Percentiles rank a stretch among this genome's conserved stretches.
Conservation (phyloP, 257 asterid species). For the Ajuga chamaepitys region DNA sequence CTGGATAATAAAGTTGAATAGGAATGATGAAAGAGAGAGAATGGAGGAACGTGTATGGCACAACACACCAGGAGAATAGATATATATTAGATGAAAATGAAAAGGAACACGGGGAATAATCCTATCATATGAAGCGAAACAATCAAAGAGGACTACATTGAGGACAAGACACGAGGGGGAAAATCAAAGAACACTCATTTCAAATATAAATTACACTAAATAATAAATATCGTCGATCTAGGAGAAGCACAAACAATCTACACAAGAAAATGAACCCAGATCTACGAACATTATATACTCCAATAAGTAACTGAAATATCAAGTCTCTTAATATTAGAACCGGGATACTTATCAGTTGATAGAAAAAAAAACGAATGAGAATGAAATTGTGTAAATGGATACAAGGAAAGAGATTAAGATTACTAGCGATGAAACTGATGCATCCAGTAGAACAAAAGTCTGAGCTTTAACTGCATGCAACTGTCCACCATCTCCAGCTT, state of each 20-base stretch:
- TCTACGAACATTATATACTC: not conserved
- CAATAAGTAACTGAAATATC: not conserved
- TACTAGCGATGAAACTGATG: constrained; percentile 81
- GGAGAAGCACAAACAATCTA: not conserved
- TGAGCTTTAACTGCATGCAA: constrained; percentile 55
- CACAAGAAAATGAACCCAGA: not conserved
- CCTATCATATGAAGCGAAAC: not conserved
- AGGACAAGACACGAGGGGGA: not conserved
- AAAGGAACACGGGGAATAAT: too few species aligned
- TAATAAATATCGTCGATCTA: not conserved
- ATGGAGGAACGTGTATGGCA: too few species aligned
- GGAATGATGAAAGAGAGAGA: too few species aligned
- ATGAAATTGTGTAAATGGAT: not conserved
- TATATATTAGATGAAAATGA: too few species aligned
- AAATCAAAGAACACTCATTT: not conserved
- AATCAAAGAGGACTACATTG: not conserved
- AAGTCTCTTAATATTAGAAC: not conserved
- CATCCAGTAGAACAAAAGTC: constrained; percentile 70
- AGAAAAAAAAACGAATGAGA: not conserved
- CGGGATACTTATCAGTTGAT: not conserved
- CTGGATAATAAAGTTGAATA: too few species aligned
- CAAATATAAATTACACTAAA: not conserved
- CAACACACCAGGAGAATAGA: too few species aligned
- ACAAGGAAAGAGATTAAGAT: not conserved
- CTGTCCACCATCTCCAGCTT: constrained; percentile 50